Evolutionary conservation across 2,329 filamentous ascomycete genomes (phyloP).

Genomic region (Geosmithia morbida): DNA sequence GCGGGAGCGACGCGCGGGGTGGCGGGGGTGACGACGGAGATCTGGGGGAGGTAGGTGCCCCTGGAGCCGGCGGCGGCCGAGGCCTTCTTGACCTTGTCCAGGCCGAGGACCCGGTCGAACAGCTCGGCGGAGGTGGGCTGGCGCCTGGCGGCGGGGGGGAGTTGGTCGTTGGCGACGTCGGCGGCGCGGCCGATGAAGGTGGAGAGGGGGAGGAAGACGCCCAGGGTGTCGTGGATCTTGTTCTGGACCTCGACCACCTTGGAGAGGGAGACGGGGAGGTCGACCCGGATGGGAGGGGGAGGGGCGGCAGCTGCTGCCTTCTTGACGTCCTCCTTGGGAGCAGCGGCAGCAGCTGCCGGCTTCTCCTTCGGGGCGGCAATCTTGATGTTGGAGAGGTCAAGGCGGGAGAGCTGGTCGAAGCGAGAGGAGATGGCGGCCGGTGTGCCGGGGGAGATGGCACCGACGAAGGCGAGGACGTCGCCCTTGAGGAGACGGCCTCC

Average conservation of each 20-base stretch:
- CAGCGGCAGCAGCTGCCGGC: slow-evolving; percentile 18
- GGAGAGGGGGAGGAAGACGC: slow-evolving; percentile 68
- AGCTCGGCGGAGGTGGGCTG: slow-evolving; percentile 61
- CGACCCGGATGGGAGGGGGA: slow-evolving; percentile 42
- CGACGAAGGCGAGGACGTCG: slow-evolving; percentile 83
- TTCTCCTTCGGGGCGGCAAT: slow-evolving; percentile 30
- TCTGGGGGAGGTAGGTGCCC: slow-evolving; percentile 58
- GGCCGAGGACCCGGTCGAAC: slow-evolving; percentile 76
- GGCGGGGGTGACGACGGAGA: slow-evolving; percentile 40
- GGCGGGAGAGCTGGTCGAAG: slow-evolving; percentile 62
- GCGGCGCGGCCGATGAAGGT: slow-evolving; percentile 78
- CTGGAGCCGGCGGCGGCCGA: slow-evolving; percentile 32
- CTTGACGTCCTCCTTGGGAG: slow-evolving; percentile 6
- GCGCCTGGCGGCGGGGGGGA: slow-evolving; percentile 51
- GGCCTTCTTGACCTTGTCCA: slow-evolving; percentile 31
- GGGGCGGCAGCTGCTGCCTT: too few relatives aligned
- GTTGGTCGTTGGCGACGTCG: slow-evolving; percentile 74
- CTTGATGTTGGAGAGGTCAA: slow-evolving; percentile 95
- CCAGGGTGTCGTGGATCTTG: slow-evolving; percentile 62
- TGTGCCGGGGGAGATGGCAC: slow-evolving; percentile 57
- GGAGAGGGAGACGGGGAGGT: slow-evolving; percentile 63
- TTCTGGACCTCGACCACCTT: slow-evolving; percentile 70
- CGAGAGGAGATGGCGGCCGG: slow-evolving; percentile 56
- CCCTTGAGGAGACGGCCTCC: slow-evolving; percentile 85
- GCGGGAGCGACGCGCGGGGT: slow-evolving; percentile 13